Percentiles rank a stretch among this genome's conserved stretches.
Conservation (phyloP, 2,329 filamentous ascomycete genomes). For the Fusarium bactridioides region DNA sequence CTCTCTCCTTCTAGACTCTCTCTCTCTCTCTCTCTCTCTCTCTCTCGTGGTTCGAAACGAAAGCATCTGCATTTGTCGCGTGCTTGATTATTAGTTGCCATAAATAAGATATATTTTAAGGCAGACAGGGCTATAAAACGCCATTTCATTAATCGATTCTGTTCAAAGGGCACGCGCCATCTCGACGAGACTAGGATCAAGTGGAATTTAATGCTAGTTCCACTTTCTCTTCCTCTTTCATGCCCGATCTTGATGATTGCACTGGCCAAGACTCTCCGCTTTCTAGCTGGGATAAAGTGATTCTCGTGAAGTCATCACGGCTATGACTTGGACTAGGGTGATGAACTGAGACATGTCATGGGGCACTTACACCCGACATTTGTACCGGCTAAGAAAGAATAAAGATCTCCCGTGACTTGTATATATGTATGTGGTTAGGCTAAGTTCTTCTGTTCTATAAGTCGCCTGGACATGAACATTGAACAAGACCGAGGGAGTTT, state of each 20-base stretch:
- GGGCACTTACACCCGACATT: neutral
- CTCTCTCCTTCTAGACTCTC: neutral
- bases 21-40: neutral
- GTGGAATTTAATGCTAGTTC: constrained; percentile 6
- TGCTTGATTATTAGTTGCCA: neutral
- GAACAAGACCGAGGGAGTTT: neutral
- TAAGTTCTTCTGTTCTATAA: neutral
- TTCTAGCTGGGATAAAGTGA: neutral
- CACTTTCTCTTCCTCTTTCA: neutral
- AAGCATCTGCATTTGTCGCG: neutral
- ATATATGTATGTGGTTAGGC: neutral
- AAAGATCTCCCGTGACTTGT: neutral
- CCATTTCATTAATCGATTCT: neutral
- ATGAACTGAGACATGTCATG: neutral
- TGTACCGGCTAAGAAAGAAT: neutral
- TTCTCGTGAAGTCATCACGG: constrained; percentile 14
- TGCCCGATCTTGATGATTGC: neutral
- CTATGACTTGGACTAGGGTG: neutral
- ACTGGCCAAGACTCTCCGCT: constrained; percentile 1
- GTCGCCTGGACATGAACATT: neutral
- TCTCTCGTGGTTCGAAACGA: neutral
- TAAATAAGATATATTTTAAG: neutral
- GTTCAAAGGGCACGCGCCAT: neutral
- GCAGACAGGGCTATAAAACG: neutral
- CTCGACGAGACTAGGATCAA: neutral